Evolutionary conservation across 306 rosid species (phyloP), one percentile per base, ranked within the genome.

Genomic region (Cucurbita ficifolia): DNA sequence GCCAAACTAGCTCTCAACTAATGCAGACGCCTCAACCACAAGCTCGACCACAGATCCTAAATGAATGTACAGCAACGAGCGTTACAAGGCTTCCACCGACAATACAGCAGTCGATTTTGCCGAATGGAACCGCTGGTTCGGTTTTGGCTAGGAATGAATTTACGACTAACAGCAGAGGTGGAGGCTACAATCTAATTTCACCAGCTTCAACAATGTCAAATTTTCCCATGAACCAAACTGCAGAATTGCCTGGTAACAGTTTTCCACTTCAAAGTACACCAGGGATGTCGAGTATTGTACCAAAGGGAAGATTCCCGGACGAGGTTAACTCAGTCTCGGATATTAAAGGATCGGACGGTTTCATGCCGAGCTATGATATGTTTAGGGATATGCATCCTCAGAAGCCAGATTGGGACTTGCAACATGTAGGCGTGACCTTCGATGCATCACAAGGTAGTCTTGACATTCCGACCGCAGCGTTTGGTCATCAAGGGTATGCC

Each of bases 381-480:
- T 91, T 91, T 75, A 88, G 85, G 76, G 99, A 91, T 65, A 69
- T 91, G 77, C 81, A 81, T 50, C 92, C 84, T 72, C 92, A 84
- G 38, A 94, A 94, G 53, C 46, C 98, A 68, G 94, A 94, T 50
- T 90, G 98, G 98, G 96, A 83, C 63, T 73, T 86, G 51, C 86
- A 90, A 72, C 88, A 84, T 72, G 77, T 81, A 5, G 86, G 92
- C 60, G 72, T 83, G 65, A 76, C 85, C 1, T 95, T 86, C 35
- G 83, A 84, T 62, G 78, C 87, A 65, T 83, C 91, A 24, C 97
- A 81, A 43, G 85, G 89, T n/a, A 85, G 81, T 80, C 82, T 87
- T 5, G 92, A 85, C 64, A 79, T 87, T 77, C 62, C 88, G 2
- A 76, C 97, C 3, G 87, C 93, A 45, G 84, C 84, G 64, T 77